Base-by-base conservation (phyloP, 441 rosid species). In the Bocquillonia castaneifolia region DNA sequence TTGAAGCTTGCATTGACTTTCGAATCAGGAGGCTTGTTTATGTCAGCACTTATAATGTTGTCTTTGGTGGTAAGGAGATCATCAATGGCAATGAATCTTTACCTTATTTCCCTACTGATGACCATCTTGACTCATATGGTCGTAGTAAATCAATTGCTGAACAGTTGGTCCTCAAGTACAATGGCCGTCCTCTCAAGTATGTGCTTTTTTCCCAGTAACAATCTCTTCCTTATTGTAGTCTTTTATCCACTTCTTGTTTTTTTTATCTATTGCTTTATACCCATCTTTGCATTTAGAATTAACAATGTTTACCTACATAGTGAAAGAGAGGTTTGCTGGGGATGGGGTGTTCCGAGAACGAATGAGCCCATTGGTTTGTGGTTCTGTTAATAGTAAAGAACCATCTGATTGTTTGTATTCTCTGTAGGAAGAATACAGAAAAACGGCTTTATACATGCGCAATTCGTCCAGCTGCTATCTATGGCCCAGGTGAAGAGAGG, bases 401-500 rank as follows among this genome's bases (percentile, higher is more conserved):
- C 29, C 53, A 44, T 64, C 28, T 51, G 69, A 34, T 28, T 31
- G 52, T 44, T 68, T 64, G 10, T 42, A 39, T 65, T 65, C 12
- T 76, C 50, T 70, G 44, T 42, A 82, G 85, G 80, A 80, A 85
- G 76, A 78, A 78, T 70, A 82, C 66, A 0, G 81, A 86, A n/a
- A 84, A 86, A 65, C 61, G 77, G 66, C 80, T 91, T 50, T 88
- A 86, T 64, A 87, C 99, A 0, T 91, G 96, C 78, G 92, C 93
- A 0, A 63, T 93, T 48, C 96, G 97, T 65, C 97, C 97, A 37
- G 97, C 96, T 57, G 97, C 97, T 58, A 89, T 93, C 47, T 91
- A 93, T 69, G 97, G 97, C 67, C 99, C 92, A 0, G 96, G 99
- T 6, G 96, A 93, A 85, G 96, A 91, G 72, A 82, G 97, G 61